These are phyloP conservation scores for Linnemannia zychae DNA, from an alignment of 192 early-diverging fungal genomes.

Conservation along the genomic window DNA sequence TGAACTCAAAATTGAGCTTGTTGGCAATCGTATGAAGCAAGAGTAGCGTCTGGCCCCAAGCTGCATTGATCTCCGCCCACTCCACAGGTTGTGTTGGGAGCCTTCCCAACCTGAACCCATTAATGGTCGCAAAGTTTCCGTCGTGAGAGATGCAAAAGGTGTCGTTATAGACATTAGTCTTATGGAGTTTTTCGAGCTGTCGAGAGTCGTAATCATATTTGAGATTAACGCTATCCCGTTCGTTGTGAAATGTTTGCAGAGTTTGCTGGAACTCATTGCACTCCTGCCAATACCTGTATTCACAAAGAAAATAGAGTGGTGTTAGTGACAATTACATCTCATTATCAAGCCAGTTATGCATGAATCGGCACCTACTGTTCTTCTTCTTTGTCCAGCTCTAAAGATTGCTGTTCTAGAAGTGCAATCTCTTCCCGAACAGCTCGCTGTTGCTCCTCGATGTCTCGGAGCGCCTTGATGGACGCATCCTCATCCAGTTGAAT, in stretches of 20 bases:
- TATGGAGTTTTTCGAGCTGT: slow-evolving; percentile 87
- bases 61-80: slow-evolving; percentile 98
- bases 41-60: slow-evolving; percentile 91
- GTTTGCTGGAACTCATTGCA: slow-evolving; percentile 79
- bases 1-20: slow-evolving; percentile 86
- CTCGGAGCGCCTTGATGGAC: slow-evolving; percentile 62
- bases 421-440: slow-evolving; percentile 61
- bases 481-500: slow-evolving; percentile 55
- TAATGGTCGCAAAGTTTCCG: slow-evolving; percentile 93
- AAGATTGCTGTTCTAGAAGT: slow-evolving; percentile 66
- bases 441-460: slow-evolving; percentile 63
- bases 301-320: background rate
- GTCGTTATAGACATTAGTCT: slow-evolving; percentile 97
- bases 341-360: too few species aligned
- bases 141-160: slow-evolving; percentile 90
- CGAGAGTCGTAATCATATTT: slow-evolving; percentile 81
- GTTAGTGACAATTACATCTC: background rate
- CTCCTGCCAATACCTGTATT: slow-evolving; percentile 73
- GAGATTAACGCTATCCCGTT: slow-evolving; percentile 84
- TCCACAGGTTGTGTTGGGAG: slow-evolving; percentile 85
- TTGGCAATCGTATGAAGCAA: slow-evolving; percentile 90
- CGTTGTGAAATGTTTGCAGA: slow-evolving; percentile 75
- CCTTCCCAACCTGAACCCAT: slow-evolving; percentile 92
- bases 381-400: slow-evolving; percentile 70
- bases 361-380: slow-evolving; percentile 55